Base-by-base conservation (phyloP, 352 stramenopile genomes). In the Phytophthora colocasiae region DNA sequence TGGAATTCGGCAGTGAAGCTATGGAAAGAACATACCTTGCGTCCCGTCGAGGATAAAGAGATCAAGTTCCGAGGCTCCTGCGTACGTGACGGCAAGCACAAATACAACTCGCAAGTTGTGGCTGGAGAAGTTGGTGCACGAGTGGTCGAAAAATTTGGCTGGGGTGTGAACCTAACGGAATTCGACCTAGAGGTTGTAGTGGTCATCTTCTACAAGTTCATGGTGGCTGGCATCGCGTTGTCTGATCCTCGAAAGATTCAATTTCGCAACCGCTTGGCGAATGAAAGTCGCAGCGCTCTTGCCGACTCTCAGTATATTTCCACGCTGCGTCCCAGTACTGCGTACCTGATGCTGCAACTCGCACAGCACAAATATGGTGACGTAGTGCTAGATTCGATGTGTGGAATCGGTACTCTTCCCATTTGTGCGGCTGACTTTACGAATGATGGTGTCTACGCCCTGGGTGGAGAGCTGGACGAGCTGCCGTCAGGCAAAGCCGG, bases 361-460 rank as follows among this genome's bases (percentile, higher is more conserved):
- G 84, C 79, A 0, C 27, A 87, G 36, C 85, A 81, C 51, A 52
- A 78, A 10, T 52, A 66, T 6, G 86, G 86, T n/a, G 84, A 95
- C 34, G 45, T 93, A 6, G 58, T 92, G n/a, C 56, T 92, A 17
- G 86, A 95, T 53, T 89, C 84, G 9, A 95, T 95, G 86, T 95
- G 86, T 32, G 86, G 86, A 31, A 83, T 95, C 11, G 86, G 86
- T 2, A 93, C 86, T 22, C 87, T 95, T 40, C 86, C 86, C 7
- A 82, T 91, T 38, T 92, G 80, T 62, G 66, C 68, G 9, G 72
- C 79, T 10, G 67, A 80, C 22, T 84, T 87, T 56, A 73, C 78
- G 5, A 63, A 76, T 2, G 79, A 89, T 45, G 46, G 59, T 22
- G 75, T 92, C 9, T 91, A 90, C 54, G 77, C 73, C 38, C 69